These are phyloP conservation scores for Citrus medica DNA, from an alignment of 345 rosid species.

Conservation along the genomic window DNA sequence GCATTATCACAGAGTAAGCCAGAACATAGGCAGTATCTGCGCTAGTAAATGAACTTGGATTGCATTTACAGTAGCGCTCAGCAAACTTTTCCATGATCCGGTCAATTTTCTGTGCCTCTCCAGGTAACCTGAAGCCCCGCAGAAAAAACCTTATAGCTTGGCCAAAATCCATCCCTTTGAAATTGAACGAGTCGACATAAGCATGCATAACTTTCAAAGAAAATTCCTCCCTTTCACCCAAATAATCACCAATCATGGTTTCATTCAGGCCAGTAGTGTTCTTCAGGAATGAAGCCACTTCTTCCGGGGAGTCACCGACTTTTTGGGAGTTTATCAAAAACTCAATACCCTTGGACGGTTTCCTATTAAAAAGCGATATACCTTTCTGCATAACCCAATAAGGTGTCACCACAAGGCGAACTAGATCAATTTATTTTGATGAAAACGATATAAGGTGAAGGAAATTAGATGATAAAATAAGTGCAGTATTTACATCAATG, in stretches of 20 bases:
- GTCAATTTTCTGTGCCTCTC: constrained; percentile 99
- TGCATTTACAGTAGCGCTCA: constrained; percentile 93
- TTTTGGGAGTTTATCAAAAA: constrained; percentile 72
- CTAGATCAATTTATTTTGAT: constrained; percentile 8
- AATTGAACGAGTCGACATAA: constrained; percentile 87
- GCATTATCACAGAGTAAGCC: constrained; percentile 95
- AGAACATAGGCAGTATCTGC: constrained; percentile 97
- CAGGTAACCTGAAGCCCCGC: constrained; percentile 85
- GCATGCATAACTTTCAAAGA: constrained; percentile 93
- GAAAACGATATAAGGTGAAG: neutral
- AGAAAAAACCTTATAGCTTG: constrained; percentile 91
- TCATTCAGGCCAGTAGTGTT: constrained; percentile 70
- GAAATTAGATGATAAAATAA: neutral
- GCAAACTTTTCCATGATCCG: constrained; percentile 98
- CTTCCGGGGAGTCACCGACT: constrained; percentile 74
- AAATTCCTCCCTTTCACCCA: constrained; percentile 96
- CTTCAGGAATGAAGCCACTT: constrained; percentile 77
- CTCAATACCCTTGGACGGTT: constrained; percentile 89
- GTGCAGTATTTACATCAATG: neutral
- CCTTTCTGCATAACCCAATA: constrained; percentile 79
- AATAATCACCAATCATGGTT: constrained; percentile 88
- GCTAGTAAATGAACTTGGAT: constrained; percentile 82
- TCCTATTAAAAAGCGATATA: constrained; percentile 73
- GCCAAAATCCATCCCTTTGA: constrained; percentile 81
- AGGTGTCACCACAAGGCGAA: constrained; percentile 22